Conservation (phyloP, 2,329 filamentous ascomycete species). For the Talaromyces piceae region DNA sequence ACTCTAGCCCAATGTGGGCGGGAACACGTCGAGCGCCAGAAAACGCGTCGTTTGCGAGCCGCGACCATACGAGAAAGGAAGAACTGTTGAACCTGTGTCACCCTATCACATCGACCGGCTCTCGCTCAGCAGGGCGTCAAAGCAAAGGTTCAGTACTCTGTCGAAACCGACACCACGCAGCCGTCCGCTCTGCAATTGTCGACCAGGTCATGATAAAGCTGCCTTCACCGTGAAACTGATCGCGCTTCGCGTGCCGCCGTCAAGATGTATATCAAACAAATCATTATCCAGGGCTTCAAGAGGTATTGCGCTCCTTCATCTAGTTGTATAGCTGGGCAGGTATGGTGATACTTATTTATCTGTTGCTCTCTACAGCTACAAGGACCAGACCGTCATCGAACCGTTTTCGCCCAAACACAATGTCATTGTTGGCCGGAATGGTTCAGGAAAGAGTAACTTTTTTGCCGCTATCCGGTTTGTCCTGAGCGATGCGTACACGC, state of each 20-base stretch:
- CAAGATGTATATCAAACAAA: constrained; percentile 97
- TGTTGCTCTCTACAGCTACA: constrained; percentile 69
- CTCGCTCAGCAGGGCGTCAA: too few species aligned
- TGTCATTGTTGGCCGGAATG: constrained; percentile 98
- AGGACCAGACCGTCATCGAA: constrained; percentile 98
- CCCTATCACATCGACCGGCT: not conserved
- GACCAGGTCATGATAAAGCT: constrained; percentile 1
- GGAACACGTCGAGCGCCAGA: not conserved
- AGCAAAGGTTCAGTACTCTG: not conserved
- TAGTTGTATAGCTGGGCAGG: not conserved
- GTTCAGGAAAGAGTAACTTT: constrained; percentile 98
- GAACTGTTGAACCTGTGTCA: not conserved
- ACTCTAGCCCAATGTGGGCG: not conserved
- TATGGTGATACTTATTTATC: not conserved
- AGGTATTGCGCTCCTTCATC: constrained; percentile 52
- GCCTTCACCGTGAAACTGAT: not conserved
- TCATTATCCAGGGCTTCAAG: constrained; percentile 99
- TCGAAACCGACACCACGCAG: not conserved
- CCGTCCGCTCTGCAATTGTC: not conserved
- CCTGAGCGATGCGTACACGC: constrained; percentile 92
- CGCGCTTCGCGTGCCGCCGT: constrained; percentile 12
- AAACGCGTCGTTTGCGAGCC: not conserved
- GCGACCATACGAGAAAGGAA: not conserved
- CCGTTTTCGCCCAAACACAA: constrained; percentile 97
- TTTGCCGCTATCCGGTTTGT: constrained; percentile 98